phyloP scores from a whole-genome alignment of 352 stramenopile species.

The Pythium vanterpoolii region DNA sequence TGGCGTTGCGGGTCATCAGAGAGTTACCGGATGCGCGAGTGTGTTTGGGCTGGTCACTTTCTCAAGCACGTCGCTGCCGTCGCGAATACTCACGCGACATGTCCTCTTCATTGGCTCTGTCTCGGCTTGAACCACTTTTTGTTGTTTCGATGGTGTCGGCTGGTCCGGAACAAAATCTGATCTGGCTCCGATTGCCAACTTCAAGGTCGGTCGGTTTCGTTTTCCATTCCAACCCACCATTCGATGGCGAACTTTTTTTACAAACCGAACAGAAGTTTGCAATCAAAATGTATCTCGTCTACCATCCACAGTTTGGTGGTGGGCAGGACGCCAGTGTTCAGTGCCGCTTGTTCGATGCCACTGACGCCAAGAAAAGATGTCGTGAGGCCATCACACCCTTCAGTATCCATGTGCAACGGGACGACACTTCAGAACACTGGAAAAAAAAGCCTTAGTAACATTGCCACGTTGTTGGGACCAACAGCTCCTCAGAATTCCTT shows the following conservation, averaged over 20 bases:
- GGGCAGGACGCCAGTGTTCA: background rate
- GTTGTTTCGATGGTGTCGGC: background rate
- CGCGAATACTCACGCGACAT: background rate
- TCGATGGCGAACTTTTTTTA: too few relatives aligned
- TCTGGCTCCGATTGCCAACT: background rate
- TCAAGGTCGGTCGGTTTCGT: background rate
- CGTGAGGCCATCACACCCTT: background rate
- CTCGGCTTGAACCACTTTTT: background rate
- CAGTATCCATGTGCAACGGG: background rate
- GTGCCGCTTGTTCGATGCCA: too few relatives aligned
- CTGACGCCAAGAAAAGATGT: slow-evolving; percentile 5
- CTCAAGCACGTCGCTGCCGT: background rate
- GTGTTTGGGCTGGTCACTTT: too few relatives aligned
- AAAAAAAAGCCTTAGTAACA: background rate
- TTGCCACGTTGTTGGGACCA: too few relatives aligned
- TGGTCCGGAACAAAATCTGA: slow-evolving; percentile 6
- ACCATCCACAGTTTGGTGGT: background rate
- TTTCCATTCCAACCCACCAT: background rate
- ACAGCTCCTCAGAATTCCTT: background rate
- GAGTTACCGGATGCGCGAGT: too few relatives aligned
- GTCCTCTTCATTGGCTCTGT: too few relatives aligned
- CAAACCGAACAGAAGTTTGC: background rate
- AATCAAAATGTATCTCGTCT: background rate
- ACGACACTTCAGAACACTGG: background rate
- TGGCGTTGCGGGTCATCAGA: too few relatives aligned